These are phyloP conservation scores for Schwanniomyces vanrijiae DNA, from an alignment of 805 yeast species.

Conservation along the genomic window DNA sequence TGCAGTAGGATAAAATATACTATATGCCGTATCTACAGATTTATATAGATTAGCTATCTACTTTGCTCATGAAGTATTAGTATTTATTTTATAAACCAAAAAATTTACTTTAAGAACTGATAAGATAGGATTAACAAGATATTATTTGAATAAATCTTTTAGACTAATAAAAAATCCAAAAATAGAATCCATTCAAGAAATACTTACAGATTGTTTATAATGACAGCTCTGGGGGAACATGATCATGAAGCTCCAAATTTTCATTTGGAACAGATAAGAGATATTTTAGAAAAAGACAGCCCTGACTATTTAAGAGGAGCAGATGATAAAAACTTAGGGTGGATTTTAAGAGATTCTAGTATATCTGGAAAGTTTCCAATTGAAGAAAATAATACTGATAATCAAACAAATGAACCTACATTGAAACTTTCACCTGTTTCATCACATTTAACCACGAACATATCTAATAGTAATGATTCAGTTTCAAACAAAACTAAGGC, in stretches of 20 bases:
- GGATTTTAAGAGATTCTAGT: conserved; percentile 47
- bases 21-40: background rate
- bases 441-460: conserved; percentile 22
- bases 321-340: conserved; percentile 46
- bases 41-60: background rate
- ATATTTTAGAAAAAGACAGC: conserved; percentile 21
- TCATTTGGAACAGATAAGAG: conserved; percentile 20
- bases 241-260: conserved; percentile 4
- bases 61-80: background rate
- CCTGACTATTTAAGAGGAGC: conserved; percentile 28
- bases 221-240: conserved; percentile 4
- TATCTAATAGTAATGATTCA: conserved; percentile 34
- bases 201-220: background rate
- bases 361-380: conserved; percentile 4
- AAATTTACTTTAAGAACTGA: background rate
- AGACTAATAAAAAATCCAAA: background rate
- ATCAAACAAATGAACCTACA: background rate
- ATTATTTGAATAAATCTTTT: background rate
- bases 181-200: background rate
- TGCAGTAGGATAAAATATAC: background rate
- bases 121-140: background rate
- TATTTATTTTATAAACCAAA: background rate
- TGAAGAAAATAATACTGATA: background rate
- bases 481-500: conserved; percentile 32
- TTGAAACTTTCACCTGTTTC: conserved; percentile 9